These are phyloP conservation scores for Talaromyces marneffei DNA, from an alignment of 2,329 filamentous ascomycete genomes.

Conservation along the genomic window DNA sequence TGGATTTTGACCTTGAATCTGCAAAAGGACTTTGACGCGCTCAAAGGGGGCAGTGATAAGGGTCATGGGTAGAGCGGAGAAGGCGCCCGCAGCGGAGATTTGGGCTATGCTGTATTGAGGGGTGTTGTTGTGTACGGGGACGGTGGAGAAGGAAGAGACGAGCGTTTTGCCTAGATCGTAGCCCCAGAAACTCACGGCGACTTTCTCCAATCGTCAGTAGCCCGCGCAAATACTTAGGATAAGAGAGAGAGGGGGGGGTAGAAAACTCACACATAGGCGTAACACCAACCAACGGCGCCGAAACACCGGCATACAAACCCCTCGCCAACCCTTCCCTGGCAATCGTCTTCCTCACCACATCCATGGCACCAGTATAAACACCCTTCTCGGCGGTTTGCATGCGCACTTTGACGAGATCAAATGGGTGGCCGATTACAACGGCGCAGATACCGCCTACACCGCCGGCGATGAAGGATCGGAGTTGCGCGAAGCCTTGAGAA, in stretches of 20 bases:
- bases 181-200: constrained; percentile 68
- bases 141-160: constrained; percentile 62
- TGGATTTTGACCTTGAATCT: constrained; percentile 88
- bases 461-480: constrained; percentile 80
- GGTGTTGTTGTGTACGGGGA: constrained; percentile 54
- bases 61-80: constrained; percentile 96
- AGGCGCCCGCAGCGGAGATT: constrained; percentile 88
- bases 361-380: constrained; percentile 82
- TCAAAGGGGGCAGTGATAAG: constrained; percentile 98
- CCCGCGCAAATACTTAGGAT: not conserved
- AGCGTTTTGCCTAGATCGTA: constrained; percentile 94
- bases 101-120: constrained; percentile 74
- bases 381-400: constrained; percentile 93
- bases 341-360: constrained; percentile 84
- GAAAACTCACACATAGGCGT: constrained; percentile 95
- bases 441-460: constrained; percentile 92
- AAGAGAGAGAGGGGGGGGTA: not conserved
- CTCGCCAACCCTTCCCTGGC: constrained; percentile 73
- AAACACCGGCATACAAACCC: constrained; percentile 94
- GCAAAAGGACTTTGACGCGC: constrained; percentile 95
- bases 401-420: constrained; percentile 95
- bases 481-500: constrained; percentile 50
- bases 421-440: constrained; percentile 90
- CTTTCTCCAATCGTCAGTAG: constrained; percentile 31
- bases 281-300: constrained; percentile 86